Evolutionary conservation across 768 basidiomycete genomes (phyloP), one percentile per base, ranked within the genome.

Genomic region (Amanita molliuscula): DNA sequence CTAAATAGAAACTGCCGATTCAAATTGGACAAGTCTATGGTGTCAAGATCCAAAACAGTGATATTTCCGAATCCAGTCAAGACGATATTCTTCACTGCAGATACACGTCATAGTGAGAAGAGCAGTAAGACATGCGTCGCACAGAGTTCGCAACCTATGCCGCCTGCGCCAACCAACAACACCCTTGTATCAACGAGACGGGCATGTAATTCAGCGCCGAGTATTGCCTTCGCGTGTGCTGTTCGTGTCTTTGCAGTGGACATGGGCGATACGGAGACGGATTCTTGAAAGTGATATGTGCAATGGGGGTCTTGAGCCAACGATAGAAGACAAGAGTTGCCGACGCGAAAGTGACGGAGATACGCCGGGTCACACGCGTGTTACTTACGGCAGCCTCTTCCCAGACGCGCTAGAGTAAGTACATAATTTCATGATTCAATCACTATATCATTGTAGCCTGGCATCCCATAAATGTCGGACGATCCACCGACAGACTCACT

Each of bases 121-220:
- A 8, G 18, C 8, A 42, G 31, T 23, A 21, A 53, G 43, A 16
- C 21, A 6, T 16, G 18, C 34, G 37, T 37, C 29, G 74, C 63
- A 93, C 93, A 64, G 3, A 99, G 77, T 70, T 99, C 96, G 59
- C 95, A 99, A 6, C 96, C 96, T 61, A 98, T 98, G 0, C 95
- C 95, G 40, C 94, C 94, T 37, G 92, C 92, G 25, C 96, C 96
- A 28, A 99, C 95, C 23, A 97, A 72, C 54, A 99, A 71, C 21
- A 96, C 84, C 52, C 71, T 82, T 5, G 82, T 83, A 37, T 74
- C 64, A 3, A 79, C 70, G 3, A 90, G 70, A 50, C 75, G 74
- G 20, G 67, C 62, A 57, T 79, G 78, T 13, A 92, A 67, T 55
- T 86, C 82, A 35, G 77, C 66, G 6, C 93, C 93, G 3, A 98